Conservation (phyloP, 805 yeast genomes). For the Lachancea meyersii region DNA sequence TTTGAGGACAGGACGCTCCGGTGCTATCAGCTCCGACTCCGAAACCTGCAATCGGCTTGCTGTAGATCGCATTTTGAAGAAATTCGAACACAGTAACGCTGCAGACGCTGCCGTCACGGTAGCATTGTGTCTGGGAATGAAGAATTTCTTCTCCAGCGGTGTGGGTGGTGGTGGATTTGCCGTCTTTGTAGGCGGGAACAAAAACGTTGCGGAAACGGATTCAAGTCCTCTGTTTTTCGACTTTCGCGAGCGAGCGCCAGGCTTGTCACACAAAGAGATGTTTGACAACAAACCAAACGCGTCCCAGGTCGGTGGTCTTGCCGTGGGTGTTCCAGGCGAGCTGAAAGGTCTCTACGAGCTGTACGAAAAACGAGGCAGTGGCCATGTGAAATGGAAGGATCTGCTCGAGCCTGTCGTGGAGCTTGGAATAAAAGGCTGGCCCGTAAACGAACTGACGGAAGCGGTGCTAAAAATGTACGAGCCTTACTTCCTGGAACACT, state of each 20-base stretch:
- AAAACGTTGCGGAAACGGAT: conserved; percentile 15
- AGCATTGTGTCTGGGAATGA: conserved; percentile 79
- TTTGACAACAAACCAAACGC: conserved; percentile 40
- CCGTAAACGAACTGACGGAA: conserved; percentile 40
- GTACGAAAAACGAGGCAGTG: conserved; percentile 58
- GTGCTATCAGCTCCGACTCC: conserved; percentile 35
- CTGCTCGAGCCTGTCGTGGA: conserved; percentile 70
- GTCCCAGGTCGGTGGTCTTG: conserved; percentile 77
- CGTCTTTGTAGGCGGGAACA: conserved; percentile 29
- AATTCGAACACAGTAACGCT: conserved; percentile 56
- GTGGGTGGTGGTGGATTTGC: conserved; percentile 91
- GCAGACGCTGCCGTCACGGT: conserved; percentile 92
- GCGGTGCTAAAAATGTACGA: conserved; percentile 38
- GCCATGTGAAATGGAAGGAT: conserved; percentile 63
- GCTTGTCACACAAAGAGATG: conserved; percentile 56
- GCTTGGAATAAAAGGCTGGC: conserved; percentile 61
- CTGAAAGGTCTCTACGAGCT: conserved; percentile 71
- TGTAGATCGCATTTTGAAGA: conserved; percentile 22
- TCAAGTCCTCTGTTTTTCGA: conserved; percentile 57
- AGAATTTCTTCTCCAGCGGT: conserved; percentile 79
- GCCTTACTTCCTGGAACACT: conserved; percentile 28
- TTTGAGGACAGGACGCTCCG: conserved; percentile 22
- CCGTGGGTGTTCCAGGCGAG: conserved; percentile 90
- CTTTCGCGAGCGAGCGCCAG: conserved; percentile 87
- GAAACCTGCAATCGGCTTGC: conserved; percentile 32